These are phyloP conservation scores for Teunomyces panamensis DNA, from an alignment of 805 yeast genomes.

Conservation along the genomic window DNA sequence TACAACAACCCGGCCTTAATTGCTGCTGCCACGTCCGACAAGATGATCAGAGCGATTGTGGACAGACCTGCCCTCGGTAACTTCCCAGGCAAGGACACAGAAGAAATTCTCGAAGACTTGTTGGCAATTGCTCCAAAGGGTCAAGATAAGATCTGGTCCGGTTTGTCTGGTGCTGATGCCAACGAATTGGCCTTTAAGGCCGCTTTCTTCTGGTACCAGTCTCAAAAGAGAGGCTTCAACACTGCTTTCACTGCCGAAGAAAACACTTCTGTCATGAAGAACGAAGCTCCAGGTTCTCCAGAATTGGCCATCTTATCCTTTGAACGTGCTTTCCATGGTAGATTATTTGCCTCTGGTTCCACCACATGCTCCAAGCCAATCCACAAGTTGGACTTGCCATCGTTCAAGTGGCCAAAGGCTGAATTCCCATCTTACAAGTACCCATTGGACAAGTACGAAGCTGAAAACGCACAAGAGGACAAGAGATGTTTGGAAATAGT, in stretches of 20 bases:
- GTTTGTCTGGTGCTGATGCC: slow-evolving; percentile 83
- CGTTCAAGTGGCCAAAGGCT: slow-evolving; percentile 96
- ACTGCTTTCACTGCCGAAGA: slow-evolving; percentile 68
- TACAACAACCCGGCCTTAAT: slow-evolving; percentile 78
- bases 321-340: slow-evolving; percentile 89
- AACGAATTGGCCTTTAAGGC: slow-evolving; percentile 89
- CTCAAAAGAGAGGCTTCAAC: slow-evolving; percentile 61
- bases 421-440: slow-evolving; percentile 83
- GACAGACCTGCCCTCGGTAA: slow-evolving; percentile 81
- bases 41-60: slow-evolving; percentile 68
- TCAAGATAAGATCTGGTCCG: slow-evolving; percentile 72
- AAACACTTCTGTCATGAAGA: slow-evolving; percentile 69
- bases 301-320: slow-evolving; percentile 82
- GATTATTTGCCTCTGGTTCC: slow-evolving; percentile 88
- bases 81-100: slow-evolving; percentile 53
- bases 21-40: slow-evolving; percentile 65
- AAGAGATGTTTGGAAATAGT: slow-evolving; percentile 74
- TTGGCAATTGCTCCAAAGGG: slow-evolving; percentile 78
- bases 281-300: slow-evolving; percentile 86
- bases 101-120: slow-evolving; percentile 49
- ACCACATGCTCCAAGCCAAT: slow-evolving; percentile 92
- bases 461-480: slow-evolving; percentile 73
- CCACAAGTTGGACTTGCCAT: slow-evolving; percentile 89
- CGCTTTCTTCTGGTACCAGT: slow-evolving; percentile 77
- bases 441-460: slow-evolving; percentile 69